These are phyloP conservation scores for Termitomyces titanicus DNA, from an alignment of 768 basidiomycete genomes.

Conservation along the genomic window DNA sequence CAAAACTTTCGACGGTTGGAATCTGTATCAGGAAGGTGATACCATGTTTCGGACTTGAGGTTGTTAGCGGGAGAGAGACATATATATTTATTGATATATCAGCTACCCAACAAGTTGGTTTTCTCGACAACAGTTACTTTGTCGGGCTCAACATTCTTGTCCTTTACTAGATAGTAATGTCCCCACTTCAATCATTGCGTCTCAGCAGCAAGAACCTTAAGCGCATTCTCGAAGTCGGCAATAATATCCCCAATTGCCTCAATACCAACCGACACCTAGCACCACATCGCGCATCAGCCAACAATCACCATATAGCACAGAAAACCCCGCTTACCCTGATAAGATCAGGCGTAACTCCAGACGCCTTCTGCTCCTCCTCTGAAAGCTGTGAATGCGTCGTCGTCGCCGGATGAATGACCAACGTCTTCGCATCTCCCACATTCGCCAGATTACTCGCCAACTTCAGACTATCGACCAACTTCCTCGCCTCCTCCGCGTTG, in stretches of 20 bases:
- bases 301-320: neutral
- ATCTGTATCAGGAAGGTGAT: constrained; percentile 1
- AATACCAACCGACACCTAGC: constrained; percentile 33
- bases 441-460: constrained; percentile 74
- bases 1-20: constrained; percentile 5
- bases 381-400: constrained; percentile 75
- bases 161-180: no score
- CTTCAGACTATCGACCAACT: constrained; percentile 65
- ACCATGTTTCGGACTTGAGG: neutral
- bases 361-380: constrained; percentile 51
- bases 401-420: constrained; percentile 73
- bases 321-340: constrained; percentile 50
- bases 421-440: constrained; percentile 71
- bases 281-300: neutral
- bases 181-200: neutral
- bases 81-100: no score
- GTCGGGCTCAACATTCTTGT: no score
- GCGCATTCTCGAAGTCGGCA: constrained; percentile 34
- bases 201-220: constrained; percentile 4
- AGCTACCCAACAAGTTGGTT: no score
- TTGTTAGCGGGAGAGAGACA: no score
- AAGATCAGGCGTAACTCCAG: constrained; percentile 71
- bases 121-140: no score
- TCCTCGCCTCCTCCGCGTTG: constrained; percentile 44
- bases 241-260: constrained; percentile 40